phyloP scores from a whole-genome alignment of 495 filamentous ascomycete genomes.

The Podospora tetraspora region DNA sequence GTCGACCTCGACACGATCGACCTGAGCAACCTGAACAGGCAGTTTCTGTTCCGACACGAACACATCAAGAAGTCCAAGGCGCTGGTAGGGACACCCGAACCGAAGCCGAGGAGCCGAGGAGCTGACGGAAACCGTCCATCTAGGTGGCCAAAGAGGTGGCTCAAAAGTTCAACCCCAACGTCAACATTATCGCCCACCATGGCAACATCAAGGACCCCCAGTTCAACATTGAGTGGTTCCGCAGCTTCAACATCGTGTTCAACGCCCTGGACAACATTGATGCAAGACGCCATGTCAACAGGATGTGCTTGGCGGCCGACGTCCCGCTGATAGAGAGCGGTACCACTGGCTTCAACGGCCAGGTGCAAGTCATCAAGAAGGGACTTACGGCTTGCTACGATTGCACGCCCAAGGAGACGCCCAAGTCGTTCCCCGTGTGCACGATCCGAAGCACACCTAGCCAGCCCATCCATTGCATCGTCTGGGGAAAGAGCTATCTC shows the following conservation, averaged over 20 bases:
- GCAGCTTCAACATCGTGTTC: conserved; percentile 77
- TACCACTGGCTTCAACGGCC: conserved; percentile 96
- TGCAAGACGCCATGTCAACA: conserved; percentile 90
- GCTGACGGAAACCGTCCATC: conserved; percentile 18
- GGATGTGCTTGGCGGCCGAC: conserved; percentile 89
- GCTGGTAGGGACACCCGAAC: conserved; percentile 53
- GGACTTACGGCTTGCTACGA: conserved; percentile 96
- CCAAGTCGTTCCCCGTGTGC: conserved; percentile 89
- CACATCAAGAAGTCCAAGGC: conserved; percentile 98
- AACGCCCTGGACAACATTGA: conserved; percentile 97
- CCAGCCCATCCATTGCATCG: conserved; percentile 97
- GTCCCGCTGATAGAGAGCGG: conserved; percentile 94
- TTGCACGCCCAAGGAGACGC: conserved; percentile 79
- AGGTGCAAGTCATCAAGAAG: conserved; percentile 94
- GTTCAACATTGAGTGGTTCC: conserved; percentile 90
- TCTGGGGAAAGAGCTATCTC: conserved; percentile 98
- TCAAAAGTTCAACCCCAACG: conserved; percentile 80
- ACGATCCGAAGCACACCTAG: conserved; percentile 93
- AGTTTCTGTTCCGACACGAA: conserved; percentile 95
- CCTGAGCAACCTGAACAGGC: conserved; percentile 93
- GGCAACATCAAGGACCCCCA: conserved; percentile 92
- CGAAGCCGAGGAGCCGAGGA: not conserved
- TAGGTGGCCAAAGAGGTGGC: conserved; percentile 94
- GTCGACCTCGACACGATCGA: conserved; percentile 99
- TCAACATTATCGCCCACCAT: conserved; percentile 86